Base-by-base conservation (phyloP, 139 green algal genomes). In the Chlorella vulgaris region DNA sequence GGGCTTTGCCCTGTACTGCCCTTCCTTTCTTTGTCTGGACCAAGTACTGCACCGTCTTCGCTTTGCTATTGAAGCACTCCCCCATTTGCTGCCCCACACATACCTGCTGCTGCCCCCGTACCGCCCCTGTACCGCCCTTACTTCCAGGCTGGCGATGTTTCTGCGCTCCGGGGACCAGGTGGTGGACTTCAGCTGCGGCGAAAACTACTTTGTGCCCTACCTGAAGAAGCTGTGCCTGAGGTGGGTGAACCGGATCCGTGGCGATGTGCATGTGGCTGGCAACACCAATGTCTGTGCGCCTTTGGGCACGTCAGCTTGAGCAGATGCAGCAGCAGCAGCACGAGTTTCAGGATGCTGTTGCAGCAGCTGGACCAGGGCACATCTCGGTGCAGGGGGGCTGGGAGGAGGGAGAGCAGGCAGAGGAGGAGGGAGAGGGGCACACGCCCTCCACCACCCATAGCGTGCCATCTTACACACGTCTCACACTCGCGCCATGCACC, bases 171-270 rank as follows among this genome's bases (percentile, higher is more conserved):
- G 81, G 26, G 85, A 89, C 78, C 67, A 77, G 75, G 67, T 94
- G 38, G 91, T 94, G 61, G 91, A 94, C 76, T 91, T 93, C 78
- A 90, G 78, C 71, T 94, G 91, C 83, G 91, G 91, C 2, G 75
- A 84, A 31, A 94, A 94, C 78, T 74, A 86, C 8, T 94, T 88
- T 33, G 60, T 92, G 63, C 85, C 88, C 5, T n/a, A 82, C 63
- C 18, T 92, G 3, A 91, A 90, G 68, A 18, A 55, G 39, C 62
- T 69, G 36, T 84, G 69, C 60, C 50, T 73, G 6, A 42, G 73
- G 38, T 40, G 83, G 67, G 50, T 62, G 28, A 35, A 26, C 26
- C 26, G 13, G 29, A 7, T 38, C 22, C 8, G 53, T 62, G 53
- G 6, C 18, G 61, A 31, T 26, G 26, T 68, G 61, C n/a, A 31